Conservation (phyloP, 139 green algal species). For the Zygnema cylindricum region DNA sequence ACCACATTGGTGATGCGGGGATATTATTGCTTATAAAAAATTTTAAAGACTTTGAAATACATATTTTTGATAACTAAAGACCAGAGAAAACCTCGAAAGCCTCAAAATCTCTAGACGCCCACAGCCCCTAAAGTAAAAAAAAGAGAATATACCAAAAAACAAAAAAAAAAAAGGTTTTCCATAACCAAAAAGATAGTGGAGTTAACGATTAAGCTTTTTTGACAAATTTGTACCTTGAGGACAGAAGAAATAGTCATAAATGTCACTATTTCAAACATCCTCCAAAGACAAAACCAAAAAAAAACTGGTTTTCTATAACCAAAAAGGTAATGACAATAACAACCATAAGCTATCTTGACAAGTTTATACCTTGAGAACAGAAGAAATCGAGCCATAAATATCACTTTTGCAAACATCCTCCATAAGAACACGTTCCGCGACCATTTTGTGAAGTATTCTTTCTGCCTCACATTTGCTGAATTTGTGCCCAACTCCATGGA, state of each 20-base stretch:
- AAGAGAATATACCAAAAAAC: too few relatives aligned
- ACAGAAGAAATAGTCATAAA: constrained; percentile 47
- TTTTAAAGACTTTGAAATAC: too few relatives aligned
- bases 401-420: constrained; percentile 58
- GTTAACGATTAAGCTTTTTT: background rate
- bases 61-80: too few relatives aligned
- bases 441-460: constrained; percentile 58
- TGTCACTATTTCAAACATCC: constrained; percentile 46
- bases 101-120: too few relatives aligned
- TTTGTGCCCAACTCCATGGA: constrained; percentile 62
- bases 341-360: too few relatives aligned
- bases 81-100: too few relatives aligned
- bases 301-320: constrained; percentile 52
- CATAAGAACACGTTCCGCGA: constrained; percentile 53
- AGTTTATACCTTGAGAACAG: constrained; percentile 41
- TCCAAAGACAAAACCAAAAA: constrained; percentile 51
- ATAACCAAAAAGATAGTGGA: too few relatives aligned
- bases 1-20: too few relatives aligned
- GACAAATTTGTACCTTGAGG: constrained; percentile 22
- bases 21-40: too few relatives aligned
- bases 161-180: too few relatives aligned
- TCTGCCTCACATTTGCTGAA: constrained; percentile 56
- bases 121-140: too few relatives aligned
- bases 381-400: constrained; percentile 49
- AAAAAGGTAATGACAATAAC: constrained; percentile 51